These are phyloP conservation scores for Linaria vulgaris DNA, from an alignment of 257 asterid genomes.

Conservation along the genomic window DNA sequence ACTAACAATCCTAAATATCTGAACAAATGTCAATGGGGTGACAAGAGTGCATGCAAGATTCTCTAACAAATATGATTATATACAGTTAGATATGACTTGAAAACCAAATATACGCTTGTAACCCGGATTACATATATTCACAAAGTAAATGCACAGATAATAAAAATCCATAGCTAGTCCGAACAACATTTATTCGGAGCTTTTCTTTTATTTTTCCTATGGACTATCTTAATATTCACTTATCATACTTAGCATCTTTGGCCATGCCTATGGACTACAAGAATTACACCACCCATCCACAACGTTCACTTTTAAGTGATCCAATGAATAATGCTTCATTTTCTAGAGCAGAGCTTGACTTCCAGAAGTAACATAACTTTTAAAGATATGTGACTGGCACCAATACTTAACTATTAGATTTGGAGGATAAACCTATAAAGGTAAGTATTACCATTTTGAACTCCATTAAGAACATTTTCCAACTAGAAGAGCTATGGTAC, in stretches of 20 bases:
- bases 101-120: not conserved
- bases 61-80: constrained; percentile 19
- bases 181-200: not conserved
- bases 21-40: no score
- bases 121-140: constrained; percentile 1
- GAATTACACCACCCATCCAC: constrained; percentile 2
- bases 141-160: not conserved
- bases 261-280: no score
- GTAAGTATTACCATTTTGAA: not conserved
- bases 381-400: not conserved
- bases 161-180: not conserved
- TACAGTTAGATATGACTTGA: constrained; percentile 17
- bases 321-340: not conserved
- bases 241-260: no score
- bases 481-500: no score
- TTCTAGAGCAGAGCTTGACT: constrained; percentile 2
- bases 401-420: not conserved
- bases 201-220: not conserved
- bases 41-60: not conserved
- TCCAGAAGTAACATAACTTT: not conserved
- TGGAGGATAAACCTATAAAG: not conserved
- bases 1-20: no score
- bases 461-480: not conserved
- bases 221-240: not conserved
- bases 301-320: constrained; percentile 8